Base-by-base conservation (phyloP, 768 basidiomycete species). In the Mycena haematopus region DNA sequence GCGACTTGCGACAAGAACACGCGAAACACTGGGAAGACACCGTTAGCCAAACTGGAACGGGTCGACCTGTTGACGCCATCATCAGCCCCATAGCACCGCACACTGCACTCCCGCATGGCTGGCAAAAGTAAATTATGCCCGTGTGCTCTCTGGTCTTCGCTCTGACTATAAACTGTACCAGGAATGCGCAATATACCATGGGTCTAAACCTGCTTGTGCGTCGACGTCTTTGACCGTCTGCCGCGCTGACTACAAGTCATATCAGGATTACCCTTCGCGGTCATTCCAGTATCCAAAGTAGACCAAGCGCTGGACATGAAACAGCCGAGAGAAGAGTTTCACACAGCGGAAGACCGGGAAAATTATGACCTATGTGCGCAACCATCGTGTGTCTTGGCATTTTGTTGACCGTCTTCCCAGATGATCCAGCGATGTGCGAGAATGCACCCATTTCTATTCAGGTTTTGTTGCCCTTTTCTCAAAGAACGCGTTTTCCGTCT, bases 61-160 rank as follows among this genome's bases (percentile, higher is more conserved):
- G 88, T 1, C 75, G 92, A 2, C 88, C 90, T 6, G 82, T 93
- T 7, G 92, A 93, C 70, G 91, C 88, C 1, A 84, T 94, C 66
- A 87, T 93, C 36, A 75, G 79, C 2, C 89, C 92, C 22, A 80
- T 77, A 2, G 86, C 87, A 2, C 80, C 89, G 1, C 86, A 77
- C 69, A 75, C 80, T 0, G 88, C 91, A 1, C 75, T 84, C 6
- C 89, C 86, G 11, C 91, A 91, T 68, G 90, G 89, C 17, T 71
- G 71, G 52, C 82, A 83, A 61, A 77, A 54, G 87, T 89, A n/a
- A 42, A 19, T 42, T n/a, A 46, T 66, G 81, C 17, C 22, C 27
- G n/a, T n/a, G n/a, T n/a, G 24, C 25, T 29, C 45, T 11, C 14
- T 51, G 35, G 1, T 11, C 2, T 36, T n/a, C 19, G 45, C 27